Evolutionary conservation across 2,329 filamentous ascomycete species (phyloP).

Genomic region (Pseudonectria foliicola): DNA sequence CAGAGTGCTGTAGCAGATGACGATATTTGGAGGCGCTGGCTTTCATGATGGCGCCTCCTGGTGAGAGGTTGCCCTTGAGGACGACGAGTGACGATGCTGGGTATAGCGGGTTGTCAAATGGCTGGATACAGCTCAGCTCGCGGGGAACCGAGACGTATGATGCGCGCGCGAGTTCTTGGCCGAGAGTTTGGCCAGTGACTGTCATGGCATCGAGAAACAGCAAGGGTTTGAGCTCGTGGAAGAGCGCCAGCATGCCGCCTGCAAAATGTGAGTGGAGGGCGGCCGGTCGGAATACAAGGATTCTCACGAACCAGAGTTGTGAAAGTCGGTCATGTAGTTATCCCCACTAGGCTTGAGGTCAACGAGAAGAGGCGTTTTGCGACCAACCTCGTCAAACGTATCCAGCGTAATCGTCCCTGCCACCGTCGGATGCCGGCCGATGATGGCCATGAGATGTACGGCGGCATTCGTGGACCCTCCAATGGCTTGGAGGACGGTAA

Average conservation of each 20-base stretch:
- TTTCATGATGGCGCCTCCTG: constrained; percentile 78
- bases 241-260: constrained; percentile 74
- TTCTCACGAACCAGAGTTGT: constrained; percentile 49
- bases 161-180: constrained; percentile 66
- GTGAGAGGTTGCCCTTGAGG: constrained; percentile 74
- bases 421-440: constrained; percentile 62
- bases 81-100: constrained; percentile 73
- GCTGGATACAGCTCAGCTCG: constrained; percentile 50
- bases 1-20: constrained; percentile 38
- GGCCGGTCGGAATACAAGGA: fast-evolving
- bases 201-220: constrained; percentile 72
- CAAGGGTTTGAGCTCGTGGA: constrained; percentile 70
- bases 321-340: constrained; percentile 86
- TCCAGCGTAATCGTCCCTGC: constrained; percentile 59
- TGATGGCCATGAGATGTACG: constrained; percentile 80
- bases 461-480: constrained; percentile 83
- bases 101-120: constrained; percentile 60
- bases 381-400: constrained; percentile 71
- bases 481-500: constrained; percentile 79
- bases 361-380: constrained; percentile 73
- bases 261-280: neutral
- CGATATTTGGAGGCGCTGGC: constrained; percentile 81
- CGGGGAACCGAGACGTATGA: constrained; percentile 48
- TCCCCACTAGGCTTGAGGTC: constrained; percentile 81
- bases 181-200: constrained; percentile 76